phyloP scores from a whole-genome alignment of 2,329 filamentous ascomycete genomes.

The Aspergillus spinulosporus region DNA sequence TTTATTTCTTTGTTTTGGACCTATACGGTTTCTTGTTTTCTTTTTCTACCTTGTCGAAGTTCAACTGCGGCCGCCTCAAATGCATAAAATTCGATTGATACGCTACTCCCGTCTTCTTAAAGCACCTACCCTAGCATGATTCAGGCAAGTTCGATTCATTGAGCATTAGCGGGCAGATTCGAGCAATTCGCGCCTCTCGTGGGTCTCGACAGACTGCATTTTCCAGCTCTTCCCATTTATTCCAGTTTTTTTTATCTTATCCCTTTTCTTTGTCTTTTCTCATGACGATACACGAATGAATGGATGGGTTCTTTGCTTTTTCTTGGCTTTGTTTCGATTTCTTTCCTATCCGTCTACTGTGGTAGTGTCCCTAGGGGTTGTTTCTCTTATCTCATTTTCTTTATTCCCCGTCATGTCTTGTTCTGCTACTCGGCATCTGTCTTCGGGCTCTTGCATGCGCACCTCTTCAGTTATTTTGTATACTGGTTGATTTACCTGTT shows the following conservation, averaged over 20 bases:
- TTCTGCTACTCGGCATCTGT: neutral
- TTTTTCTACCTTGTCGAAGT: neutral
- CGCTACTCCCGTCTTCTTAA: neutral
- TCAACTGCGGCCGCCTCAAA: neutral
- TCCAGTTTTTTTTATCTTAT: neutral
- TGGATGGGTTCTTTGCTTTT: constrained; percentile 11
- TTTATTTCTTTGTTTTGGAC: neutral
- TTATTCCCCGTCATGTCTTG: neutral
- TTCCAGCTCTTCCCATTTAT: neutral
- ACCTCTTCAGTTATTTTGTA: constrained; percentile 25
- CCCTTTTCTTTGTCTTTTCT: neutral
- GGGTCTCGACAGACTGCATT: neutral
- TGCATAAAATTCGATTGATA: neutral
- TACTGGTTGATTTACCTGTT: constrained; percentile 21
- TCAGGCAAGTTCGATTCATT: neutral
- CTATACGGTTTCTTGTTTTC: neutral
- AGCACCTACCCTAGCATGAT: neutral
- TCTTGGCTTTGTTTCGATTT: neutral
- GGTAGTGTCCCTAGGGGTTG: too few relatives aligned
- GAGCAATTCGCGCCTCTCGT: neutral
- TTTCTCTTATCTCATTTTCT: too few relatives aligned
- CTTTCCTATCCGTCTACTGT: constrained; percentile 5
- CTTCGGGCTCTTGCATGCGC: constrained; percentile 14
- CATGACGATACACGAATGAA: constrained; percentile 21
- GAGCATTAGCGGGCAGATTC: neutral